Base-by-base conservation (phyloP, 768 basidiomycete genomes). In the Serendipita indica region DNA sequence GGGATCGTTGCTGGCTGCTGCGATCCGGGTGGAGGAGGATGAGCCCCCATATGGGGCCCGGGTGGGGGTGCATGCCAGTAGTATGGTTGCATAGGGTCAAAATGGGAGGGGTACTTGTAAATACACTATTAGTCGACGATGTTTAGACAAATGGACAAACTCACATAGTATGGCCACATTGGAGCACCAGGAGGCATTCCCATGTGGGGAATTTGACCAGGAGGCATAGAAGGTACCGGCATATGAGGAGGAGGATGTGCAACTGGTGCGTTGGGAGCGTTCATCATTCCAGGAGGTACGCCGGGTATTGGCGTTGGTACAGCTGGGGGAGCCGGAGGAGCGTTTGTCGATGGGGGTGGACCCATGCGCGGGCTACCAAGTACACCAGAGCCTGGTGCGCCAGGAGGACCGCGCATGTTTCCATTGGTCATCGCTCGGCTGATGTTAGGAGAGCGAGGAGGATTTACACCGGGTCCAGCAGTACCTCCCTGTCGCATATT, bases 351-450 rank as follows among this genome's bases (percentile, higher is more conserved):
- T 13, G 37, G 37, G 18, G 37, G 37, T 39, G 37, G 45, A 46
- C 45, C 45, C 45, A 46, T 46, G 45, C 45, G 45, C 22, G 45
- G 45, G 45, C 45, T 46, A 16, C 45, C 45, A 46, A 46, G 45
- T 27, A 14, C 45, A 16, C 45, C 45, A n/a, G 45, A 27, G 25
- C 45, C 45, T 16, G 45, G 45, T 46, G 45, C 45, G 22, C 45
- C 45, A 46, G 45, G 45, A 46, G 45, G 45, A 46, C 45, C 45
- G 22, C 45, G 45, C 45, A 46, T 46, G 45, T 46, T 46, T 46
- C 45, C 45, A 22, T 46, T 46, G 16, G 45, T 46, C 45, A 46
- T 46, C 12, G 45, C 13, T 13, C 45, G 45, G 25, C 25, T 46
- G 25, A 46, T 16, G 45, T 27, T 46, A 13, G 45, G 45, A 46